Base-by-base conservation (phyloP, 768 basidiomycete species). In the Lentinus brumalis region DNA sequence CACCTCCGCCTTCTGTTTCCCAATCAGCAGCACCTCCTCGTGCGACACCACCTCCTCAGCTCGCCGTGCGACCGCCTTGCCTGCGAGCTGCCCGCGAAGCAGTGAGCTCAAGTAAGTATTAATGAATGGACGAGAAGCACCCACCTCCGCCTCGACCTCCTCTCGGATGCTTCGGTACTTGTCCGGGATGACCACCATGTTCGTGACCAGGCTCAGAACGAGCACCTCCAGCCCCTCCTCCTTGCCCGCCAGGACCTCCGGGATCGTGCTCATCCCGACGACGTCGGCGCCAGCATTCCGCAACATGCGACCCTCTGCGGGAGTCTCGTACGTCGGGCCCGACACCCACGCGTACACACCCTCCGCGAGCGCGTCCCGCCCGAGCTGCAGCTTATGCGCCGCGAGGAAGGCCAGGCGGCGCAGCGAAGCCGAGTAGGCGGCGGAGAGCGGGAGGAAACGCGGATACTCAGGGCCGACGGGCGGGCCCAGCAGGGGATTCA, bases 181-280 rank as follows among this genome's bases (percentile, higher is more conserved):
- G 10, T 84, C 80, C 0, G 86, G 87, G 60, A 91, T 86, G 47
- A 92, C 86, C 11, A 96, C 94, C 68, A 82, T 80, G 75, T 96
- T 96, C 30, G 93, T 95, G 30, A 94, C 90, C 57, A 96, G 80
- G 65, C 90, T 94, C 45, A 96, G 76, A 4, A 90, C 93, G 74
- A 91, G 78, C 53, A 90, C 85, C 56, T 90, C 82, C 57, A 96
- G 66, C 0, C 87, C 89, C 68, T 87, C 89, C 69, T 92, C 86
- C 50, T 85, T 75, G 9, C 89, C 94, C 0, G 86, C 89, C 26
- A 94, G 77, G 29, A 96, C 94, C 74, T 96, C 94, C 0, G 93
- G 94, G 15, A 95, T 84, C 0, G 94, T 96, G 66, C 91, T 93
- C 94, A 96, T 96, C 2, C 94, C 94, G 2, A 95, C 94, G n/a